Percentiles rank a stretch among this genome's conserved stretches.
These are phyloP conservation scores for Lactarius pseudohatsudake DNA, from an alignment of 768 basidiomycete species.

Conservation along the genomic window DNA sequence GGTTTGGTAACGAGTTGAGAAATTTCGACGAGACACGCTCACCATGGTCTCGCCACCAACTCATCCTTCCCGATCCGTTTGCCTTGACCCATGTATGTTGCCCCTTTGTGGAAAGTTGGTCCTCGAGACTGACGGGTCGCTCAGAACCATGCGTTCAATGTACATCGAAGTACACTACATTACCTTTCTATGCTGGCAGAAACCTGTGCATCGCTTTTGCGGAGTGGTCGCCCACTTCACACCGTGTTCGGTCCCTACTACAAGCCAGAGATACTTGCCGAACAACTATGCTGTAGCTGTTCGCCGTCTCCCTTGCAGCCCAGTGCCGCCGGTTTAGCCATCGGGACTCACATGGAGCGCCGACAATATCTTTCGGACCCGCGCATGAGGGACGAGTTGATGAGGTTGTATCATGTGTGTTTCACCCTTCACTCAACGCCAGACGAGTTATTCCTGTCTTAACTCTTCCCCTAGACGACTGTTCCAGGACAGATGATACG, in stretches of 20 bases:
- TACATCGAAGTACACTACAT: conserved; percentile 23
- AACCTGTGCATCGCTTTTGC: conserved; percentile 18
- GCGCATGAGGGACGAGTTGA: conserved; percentile 11
- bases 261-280: conserved; percentile 11
- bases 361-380: background rate
- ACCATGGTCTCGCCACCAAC: conserved; percentile 27
- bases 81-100: conserved; percentile 23
- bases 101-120: background rate
- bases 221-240: conserved; percentile 12
- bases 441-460: background rate
- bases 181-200: conserved; percentile 22
- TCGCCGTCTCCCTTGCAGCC: conserved; percentile 1
- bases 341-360: conserved; percentile 12
- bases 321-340: background rate
- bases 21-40: conserved; percentile 12
- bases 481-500: conserved; percentile 2
- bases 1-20: conserved; percentile 9
- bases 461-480: conserved; percentile 1
- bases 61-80: conserved; percentile 28
- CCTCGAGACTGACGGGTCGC: background rate
- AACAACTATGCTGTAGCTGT: conserved; percentile 9
- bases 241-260: conserved; percentile 25
- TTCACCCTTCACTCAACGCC: background rate
- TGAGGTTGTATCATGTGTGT: conserved; percentile 18
- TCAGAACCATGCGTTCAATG: conserved; percentile 28